Evolutionary conservation across 148 eudicot species (phyloP), one percentile per base, ranked within the genome.

Genomic region (Vaccinium vitisidaea): DNA sequence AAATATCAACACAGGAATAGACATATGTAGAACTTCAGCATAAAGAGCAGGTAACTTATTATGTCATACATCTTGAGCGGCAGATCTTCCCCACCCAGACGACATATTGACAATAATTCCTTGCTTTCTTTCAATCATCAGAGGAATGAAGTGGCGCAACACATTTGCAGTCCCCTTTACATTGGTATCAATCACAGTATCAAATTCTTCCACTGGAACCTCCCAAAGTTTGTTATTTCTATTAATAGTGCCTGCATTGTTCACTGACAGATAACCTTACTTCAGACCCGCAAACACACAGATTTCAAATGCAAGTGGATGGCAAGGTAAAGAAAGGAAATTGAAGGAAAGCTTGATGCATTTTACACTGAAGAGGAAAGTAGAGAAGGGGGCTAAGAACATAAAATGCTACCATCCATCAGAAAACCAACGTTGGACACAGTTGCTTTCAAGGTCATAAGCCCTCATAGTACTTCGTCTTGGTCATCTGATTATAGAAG

Each of bases 21-120:
- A 43, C 32, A 63, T 43, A 43, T 43, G 46, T 21, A 71, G n/a
- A 83, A n/a, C 73, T 23, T 67, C 2, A 30, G 76, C 71, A 25
- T 27, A 19, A 69, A 53, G 30, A 19, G 53, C 78, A 52, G 9
- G 13, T 75, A 83, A 61, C 50, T 27, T 81, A 23, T 52, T 69
- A 56, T 19, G 78, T 36, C 85, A 85, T 82, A 96, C 99, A 98
- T 94, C 95, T 56, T 98, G 97, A 82, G 98, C 99, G 83, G 96
- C 93, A 65, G 98, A 96, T 79, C 99, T 89, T 85, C 99, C 99
- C 99, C 99, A 96, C 23, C 99, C 99, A 91, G 99, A 96, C 67
- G 99, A 96, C 89, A 92, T 87, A 86, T 96, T 96, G 85, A 96
- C 93, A 67, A 96, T 91, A 65, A 96, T 91, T 83, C 99, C 99